Base-by-base conservation (phyloP, 192 early-diverging fungal genomes). In the Coemansia sp. region DNA sequence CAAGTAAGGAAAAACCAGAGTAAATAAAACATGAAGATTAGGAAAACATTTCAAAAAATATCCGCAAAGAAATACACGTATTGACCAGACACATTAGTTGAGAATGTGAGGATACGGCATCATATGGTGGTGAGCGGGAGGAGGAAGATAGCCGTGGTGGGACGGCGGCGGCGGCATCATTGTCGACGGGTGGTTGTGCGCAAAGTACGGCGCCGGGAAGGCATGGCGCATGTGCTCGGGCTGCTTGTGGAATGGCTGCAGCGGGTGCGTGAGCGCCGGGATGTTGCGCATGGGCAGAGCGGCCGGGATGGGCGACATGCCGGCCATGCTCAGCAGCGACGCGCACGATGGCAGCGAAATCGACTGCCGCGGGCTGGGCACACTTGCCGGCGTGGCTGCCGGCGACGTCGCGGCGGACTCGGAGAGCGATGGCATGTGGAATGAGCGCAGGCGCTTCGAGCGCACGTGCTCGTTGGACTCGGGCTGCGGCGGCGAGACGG, bases 311-410 rank as follows among this genome's bases (percentile, higher is more conserved):
- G 70, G 51, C 49, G 64, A 66, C 12, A 38, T 58, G 61, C 56
- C 69, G 6, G 75, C 75, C 58, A 77, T 55, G 58, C 75, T 77
- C 25, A 77, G 61, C 56, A 77, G 75, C 62, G 68, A 71, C 14
- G 75, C 75, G 38, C 75, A 77, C 31, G 75, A 77, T 0, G 75
- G 75, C 65, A 77, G 65, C 51, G 75, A 77, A 47, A 77, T 67
- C 11, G 46, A 14, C 46, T 16, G 22, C 22, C 32, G 45, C 31
- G 58, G 33, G 27, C 27, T 22, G 29, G 43, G 30, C 52, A 42
- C 30, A 22, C 23, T 52, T 14, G 33, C 25, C 47, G 47, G 53
- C 25, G 53, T 16, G 43, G 30, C 30, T 18, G 45, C 52, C 9
- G 66, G 65, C 33, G 65, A 60, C 49, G 64, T 56, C 8, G 44